Conservation (phyloP, 768 basidiomycete species). For the Dentipellis sp. region DNA sequence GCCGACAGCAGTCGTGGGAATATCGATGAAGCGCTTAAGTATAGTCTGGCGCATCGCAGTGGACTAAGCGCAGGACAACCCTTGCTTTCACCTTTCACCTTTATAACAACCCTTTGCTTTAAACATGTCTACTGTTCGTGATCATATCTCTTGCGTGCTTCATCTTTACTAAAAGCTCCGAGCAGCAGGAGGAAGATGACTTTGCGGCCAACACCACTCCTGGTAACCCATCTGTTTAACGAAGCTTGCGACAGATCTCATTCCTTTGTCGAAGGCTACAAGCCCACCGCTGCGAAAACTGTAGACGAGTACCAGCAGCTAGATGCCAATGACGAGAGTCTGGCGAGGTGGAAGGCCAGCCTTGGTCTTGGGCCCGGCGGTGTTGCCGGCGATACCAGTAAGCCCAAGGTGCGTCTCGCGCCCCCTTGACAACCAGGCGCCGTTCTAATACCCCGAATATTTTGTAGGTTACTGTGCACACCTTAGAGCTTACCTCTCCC, state of each 20-base stretch:
- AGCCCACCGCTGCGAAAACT: slow-evolving; percentile 55
- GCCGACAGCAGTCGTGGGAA: slow-evolving; percentile 55
- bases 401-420: slow-evolving; percentile 52
- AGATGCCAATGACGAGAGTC: slow-evolving; percentile 86
- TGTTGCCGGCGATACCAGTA: slow-evolving; percentile 26
- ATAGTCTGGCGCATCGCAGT: background rate
- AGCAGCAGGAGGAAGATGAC: slow-evolving; percentile 64
- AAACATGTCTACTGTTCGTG: slow-evolving; percentile 35
- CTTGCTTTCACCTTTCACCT: slow-evolving; percentile 10
- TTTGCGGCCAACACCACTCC: slow-evolving; percentile 59
- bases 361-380: slow-evolving; percentile 68
- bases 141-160: background rate
- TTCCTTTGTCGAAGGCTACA: slow-evolving; percentile 51
- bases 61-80: background rate
- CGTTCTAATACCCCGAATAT: background rate
- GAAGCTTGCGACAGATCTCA: background rate
- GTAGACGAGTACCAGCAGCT: slow-evolving; percentile 78
- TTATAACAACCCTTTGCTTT: background rate
- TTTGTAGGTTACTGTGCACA: slow-evolving; percentile 56
- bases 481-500: slow-evolving; percentile 73
- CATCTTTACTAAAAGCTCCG: slow-evolving; percentile 2
- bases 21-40: slow-evolving; percentile 38
- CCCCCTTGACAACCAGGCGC: background rate
- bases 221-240: slow-evolving; percentile 29
- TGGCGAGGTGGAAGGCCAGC: slow-evolving; percentile 93